Percentiles rank a stretch among this genome's conserved stretches.
Conservation (phyloP, 164 flowering plant genomes). For the Platanus orientalis region DNA sequence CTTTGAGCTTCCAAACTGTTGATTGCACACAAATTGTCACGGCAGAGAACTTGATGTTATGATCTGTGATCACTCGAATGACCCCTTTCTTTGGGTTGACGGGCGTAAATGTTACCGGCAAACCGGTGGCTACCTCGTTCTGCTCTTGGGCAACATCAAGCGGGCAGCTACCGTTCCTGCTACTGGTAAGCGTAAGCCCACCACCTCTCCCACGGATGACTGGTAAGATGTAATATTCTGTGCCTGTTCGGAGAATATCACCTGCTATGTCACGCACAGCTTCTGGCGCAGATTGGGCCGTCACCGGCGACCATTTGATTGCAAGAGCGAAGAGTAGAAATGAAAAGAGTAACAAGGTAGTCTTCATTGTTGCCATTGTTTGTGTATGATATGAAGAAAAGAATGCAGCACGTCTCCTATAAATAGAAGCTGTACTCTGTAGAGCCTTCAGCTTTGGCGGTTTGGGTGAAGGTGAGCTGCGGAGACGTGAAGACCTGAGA, state of each 20-base stretch:
- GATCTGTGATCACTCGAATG: conserved; percentile 19
- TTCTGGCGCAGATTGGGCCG: background rate
- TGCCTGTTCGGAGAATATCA: conserved; percentile 11
- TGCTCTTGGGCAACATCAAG: conserved; percentile 15
- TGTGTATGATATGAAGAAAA: no score
- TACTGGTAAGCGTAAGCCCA: conserved; percentile 17
- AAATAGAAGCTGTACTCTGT: no score
- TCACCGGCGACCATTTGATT: background rate
- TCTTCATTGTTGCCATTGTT: conserved; percentile 13
- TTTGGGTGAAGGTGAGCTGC: no score
- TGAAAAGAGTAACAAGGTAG: background rate
- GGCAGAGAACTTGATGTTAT: conserved; percentile 23
- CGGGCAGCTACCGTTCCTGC: conserved; percentile 19
- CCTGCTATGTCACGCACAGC: conserved; percentile 22
- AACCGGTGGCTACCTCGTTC: conserved; percentile 4
- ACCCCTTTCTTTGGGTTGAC: conserved; percentile 8
- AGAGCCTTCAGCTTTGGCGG: no score
- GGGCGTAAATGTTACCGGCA: conserved; percentile 19
- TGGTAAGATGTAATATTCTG: conserved; percentile 26
- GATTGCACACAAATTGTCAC: conserved; percentile 21
- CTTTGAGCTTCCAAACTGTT: conserved; percentile 24
- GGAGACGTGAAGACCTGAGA: no score
- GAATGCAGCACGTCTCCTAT: no score
- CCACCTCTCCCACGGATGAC: conserved; percentile 20
- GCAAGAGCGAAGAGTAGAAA: background rate